Evolutionary conservation across 441 rosid genomes (phyloP).

Genomic region (Aleurites moluccanus): DNA sequence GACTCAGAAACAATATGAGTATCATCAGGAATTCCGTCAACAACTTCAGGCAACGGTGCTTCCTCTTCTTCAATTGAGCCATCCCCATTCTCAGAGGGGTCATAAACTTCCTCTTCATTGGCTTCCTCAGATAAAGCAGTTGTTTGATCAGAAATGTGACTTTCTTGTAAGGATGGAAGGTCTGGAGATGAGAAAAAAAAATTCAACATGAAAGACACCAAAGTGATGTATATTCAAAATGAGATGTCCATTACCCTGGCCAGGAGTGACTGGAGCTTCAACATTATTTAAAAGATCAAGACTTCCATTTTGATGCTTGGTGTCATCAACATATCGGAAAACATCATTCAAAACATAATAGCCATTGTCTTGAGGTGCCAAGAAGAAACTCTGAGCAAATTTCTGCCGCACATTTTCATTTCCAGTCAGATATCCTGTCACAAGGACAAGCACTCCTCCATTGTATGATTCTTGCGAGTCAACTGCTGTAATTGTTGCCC

Average conservation of each 20-base stretch:
- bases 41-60: slow-evolving; percentile 48
- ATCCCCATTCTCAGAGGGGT: slow-evolving; percentile 58
- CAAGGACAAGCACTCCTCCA: slow-evolving; percentile 76
- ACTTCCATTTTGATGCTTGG: slow-evolving; percentile 28
- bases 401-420: slow-evolving; percentile 46
- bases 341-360: slow-evolving; percentile 91
- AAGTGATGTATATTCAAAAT: slow-evolving; percentile 7
- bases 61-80: slow-evolving; percentile 55
- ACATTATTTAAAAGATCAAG: slow-evolving; percentile 25
- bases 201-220: slow-evolving; percentile 10
- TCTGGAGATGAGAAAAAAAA: slow-evolving; percentile 34
- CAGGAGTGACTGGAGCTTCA: slow-evolving; percentile 34
- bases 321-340: slow-evolving; percentile 60
- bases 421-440: slow-evolving; percentile 73
- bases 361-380: slow-evolving; percentile 96
- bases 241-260: slow-evolving; percentile 43
- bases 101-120: slow-evolving; percentile 40
- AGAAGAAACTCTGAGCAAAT: slow-evolving; percentile 82
- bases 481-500: slow-evolving; percentile 59
- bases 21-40: slow-evolving; percentile 51
- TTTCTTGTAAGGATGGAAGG: slow-evolving; percentile 29
- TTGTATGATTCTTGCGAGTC: slow-evolving; percentile 76
- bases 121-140: slow-evolving; percentile 39
- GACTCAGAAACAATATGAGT: slow-evolving; percentile 31
- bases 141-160: slow-evolving; percentile 35